These are phyloP conservation scores for Cephaloascus albidus DNA, from an alignment of 805 yeast species.

Conservation along the genomic window DNA sequence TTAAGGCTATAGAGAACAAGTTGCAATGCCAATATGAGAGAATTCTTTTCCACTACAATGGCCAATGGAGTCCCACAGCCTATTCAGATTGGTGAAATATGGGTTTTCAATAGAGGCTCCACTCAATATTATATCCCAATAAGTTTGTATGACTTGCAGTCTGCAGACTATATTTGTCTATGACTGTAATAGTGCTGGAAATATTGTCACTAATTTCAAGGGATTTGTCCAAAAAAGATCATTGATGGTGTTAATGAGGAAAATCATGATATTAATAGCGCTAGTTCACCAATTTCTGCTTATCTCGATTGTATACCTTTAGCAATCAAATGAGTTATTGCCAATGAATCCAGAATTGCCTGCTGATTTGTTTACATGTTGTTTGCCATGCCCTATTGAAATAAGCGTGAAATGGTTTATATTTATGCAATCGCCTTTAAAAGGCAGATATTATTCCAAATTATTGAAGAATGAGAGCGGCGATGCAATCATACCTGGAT, in stretches of 20 bases:
- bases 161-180: conserved; percentile 89
- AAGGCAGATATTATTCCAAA: conserved; percentile 36
- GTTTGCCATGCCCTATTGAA: conserved; percentile 92
- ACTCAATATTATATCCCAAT: conserved; percentile 98
- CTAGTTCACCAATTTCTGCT: conserved; percentile 55
- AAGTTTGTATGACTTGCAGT: conserved; percentile 86
- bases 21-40: conserved; percentile 87
- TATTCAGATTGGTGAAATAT: conserved; percentile 89
- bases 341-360: conserved; percentile 95
- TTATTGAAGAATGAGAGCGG: conserved; percentile 39
- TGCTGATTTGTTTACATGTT: conserved; percentile 92
- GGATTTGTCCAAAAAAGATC: conserved; percentile 83
- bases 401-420: conserved; percentile 88
- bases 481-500: conserved; percentile 77
- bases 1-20: conserved; percentile 83
- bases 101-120: conserved; percentile 97
- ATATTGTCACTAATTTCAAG: conserved; percentile 82
- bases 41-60: conserved; percentile 89
- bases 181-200: conserved; percentile 93
- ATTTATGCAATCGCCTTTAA: conserved; percentile 68
- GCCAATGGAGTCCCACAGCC: conserved; percentile 99
- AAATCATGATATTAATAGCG: conserved; percentile 36
- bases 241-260: conserved; percentile 76
- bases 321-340: conserved; percentile 76
- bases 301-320: conserved; percentile 85